Conservation (phyloP, 495 filamentous ascomycete genomes). For the Tuber borchii region DNA sequence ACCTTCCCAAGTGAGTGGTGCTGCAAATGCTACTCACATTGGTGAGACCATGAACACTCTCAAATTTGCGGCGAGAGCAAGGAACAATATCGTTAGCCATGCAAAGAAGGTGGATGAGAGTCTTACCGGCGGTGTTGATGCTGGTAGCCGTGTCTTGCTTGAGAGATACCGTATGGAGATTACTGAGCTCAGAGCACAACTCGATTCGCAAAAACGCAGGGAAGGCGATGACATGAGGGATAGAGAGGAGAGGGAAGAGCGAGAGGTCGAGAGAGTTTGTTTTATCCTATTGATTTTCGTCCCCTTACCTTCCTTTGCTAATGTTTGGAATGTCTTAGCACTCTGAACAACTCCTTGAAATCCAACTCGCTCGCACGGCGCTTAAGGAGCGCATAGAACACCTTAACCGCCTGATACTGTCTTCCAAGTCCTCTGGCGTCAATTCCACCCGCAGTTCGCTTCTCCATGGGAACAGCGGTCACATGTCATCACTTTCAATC, state of each 20-base stretch:
- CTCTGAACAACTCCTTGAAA: slow-evolving; percentile 95
- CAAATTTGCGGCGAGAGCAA: slow-evolving; percentile 92
- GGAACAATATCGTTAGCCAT: slow-evolving; percentile 96
- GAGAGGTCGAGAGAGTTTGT: slow-evolving; percentile 60
- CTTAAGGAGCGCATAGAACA: slow-evolving; percentile 97
- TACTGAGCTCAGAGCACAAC: slow-evolving; percentile 66
- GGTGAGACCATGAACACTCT: slow-evolving; percentile 90
- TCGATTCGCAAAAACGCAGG: slow-evolving; percentile 71
- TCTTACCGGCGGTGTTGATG: slow-evolving; percentile 65
- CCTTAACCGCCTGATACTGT: slow-evolving; percentile 88
- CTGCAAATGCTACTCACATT: slow-evolving; percentile 60
- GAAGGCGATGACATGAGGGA: slow-evolving; percentile 59
- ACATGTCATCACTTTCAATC: slow-evolving; percentile 51
- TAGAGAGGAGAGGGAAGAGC: slow-evolving; percentile 61
- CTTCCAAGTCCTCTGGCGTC: slow-evolving; percentile 90
- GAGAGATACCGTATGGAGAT: slow-evolving; percentile 96
- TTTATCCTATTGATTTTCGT: slow-evolving; percentile 13
- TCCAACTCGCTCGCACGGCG: slow-evolving; percentile 92
- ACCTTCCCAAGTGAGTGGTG: slow-evolving; percentile 55
- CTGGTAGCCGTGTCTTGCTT: slow-evolving; percentile 76
- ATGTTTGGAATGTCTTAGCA: slow-evolving; percentile 46
- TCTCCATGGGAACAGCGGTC: slow-evolving; percentile 34
- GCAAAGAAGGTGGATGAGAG: slow-evolving; percentile 93
- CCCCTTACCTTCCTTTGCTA: slow-evolving; percentile 9
- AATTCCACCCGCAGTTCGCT: slow-evolving; percentile 56